A percentile compares a stretch with the other conserved stretches of the same genome.
Evolutionary conservation across 1,284 basidiomycete species (phyloP).

Genomic region (Malassezia pachydermatis): DNA sequence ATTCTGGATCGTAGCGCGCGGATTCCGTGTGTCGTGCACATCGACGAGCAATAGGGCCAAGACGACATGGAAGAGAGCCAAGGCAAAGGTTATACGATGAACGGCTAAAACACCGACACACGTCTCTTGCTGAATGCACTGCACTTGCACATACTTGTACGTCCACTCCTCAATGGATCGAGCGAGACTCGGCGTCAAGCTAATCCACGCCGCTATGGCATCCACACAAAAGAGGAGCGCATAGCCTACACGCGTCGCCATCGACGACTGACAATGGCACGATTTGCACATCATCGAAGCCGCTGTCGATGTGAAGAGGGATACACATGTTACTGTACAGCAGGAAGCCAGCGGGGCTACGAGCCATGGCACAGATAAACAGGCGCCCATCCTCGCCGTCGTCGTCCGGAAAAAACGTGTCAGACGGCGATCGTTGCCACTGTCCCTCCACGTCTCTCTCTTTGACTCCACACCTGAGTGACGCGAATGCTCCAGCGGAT

Average conservation of each 20-base stretch:
- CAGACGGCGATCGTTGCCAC: too few relatives aligned
- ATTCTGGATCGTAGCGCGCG: conserved; percentile 89
- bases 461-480: too few relatives aligned
- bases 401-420: too few relatives aligned
- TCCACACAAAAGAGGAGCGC: conserved; percentile 90
- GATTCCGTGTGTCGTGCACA: conserved; percentile 77
- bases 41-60: conserved; percentile 70
- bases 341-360: conserved; percentile 55
- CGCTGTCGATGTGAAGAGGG: conserved; percentile 62
- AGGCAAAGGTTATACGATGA: conserved; percentile 90
- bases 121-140: conserved; percentile 70
- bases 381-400: conserved; percentile 57
- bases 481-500: background rate
- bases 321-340: conserved; percentile 20
- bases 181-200: conserved; percentile 80
- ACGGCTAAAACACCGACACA: conserved; percentile 97
- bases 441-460: too few relatives aligned
- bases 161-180: conserved; percentile 81
- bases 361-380: conserved; percentile 68
- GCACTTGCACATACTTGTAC: conserved; percentile 96
- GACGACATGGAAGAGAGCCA: conserved; percentile 77
- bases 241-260: conserved; percentile 92
- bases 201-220: conserved; percentile 92
- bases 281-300: conserved; percentile 97
- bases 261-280: conserved; percentile 97